Base-by-base conservation (phyloP, 192 early-diverging fungal species). In the Piromyces sp. region DNA sequence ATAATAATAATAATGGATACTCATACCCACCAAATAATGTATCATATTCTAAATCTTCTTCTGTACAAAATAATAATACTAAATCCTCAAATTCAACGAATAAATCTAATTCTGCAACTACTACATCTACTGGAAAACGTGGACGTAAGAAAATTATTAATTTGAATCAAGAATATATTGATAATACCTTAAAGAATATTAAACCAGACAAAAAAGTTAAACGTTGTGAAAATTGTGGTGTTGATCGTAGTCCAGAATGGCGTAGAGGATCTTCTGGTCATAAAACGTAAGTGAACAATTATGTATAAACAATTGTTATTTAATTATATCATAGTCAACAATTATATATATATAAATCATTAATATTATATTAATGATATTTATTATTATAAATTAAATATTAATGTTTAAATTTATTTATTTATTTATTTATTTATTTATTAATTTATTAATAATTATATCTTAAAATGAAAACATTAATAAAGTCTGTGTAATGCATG, bases 181-280 rank as follows among this genome's bases (percentile, higher is more conserved):
- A 68, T n/a, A 68, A 68, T 68, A 68, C 51, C 0, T 68, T 68
- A n/a, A 68, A 68, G 9, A 68, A 68, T n/a, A 7, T 68, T 9
- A 68, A 68, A 68, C 1, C 26, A 26, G 51, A 68, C 9, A 68
- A 68, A 11, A 68, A 68, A 68, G 26, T 68, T 68, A 68, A 68
- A 68, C 51, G 51, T n/a, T 89, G 89, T 80, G 84, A 85, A 81
- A 87, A 87, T 82, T 89, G 89, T 78, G 84, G 85, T 28, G 88
- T 88, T n/a, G 87, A 88, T 79, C 85, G 84, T 26, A 89, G 89
- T 79, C 89, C 89, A 79, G 89, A 89, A 80, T 89, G 89, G 89
- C 84, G 89, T 38, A 87, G 87, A 79, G 89, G 89, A 13, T 87
- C 89, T 30, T 87, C 84, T 5, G 89, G 89, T 42, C 87, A 89